Evolutionary conservation across 768 basidiomycete genomes (phyloP), one percentile per base, ranked within the genome.

Genomic region (Suillus decipiens): DNA sequence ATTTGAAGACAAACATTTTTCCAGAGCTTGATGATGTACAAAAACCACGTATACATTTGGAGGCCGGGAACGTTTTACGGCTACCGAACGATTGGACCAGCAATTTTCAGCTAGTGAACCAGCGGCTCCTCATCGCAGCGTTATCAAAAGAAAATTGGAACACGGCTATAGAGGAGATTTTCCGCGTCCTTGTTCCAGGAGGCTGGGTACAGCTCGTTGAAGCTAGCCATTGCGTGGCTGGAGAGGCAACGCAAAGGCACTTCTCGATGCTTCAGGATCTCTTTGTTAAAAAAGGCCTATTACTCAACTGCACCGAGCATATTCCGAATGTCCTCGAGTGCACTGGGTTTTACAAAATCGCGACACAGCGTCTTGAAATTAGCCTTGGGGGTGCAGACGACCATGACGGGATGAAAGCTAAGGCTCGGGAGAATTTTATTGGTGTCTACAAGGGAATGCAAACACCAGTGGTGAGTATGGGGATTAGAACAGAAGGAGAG

Each of bases 161-260:
- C 6, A 37, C 59, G 0, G 67, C 51, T 6, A 61, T 76, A 15
- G 31, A 59, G 3, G 77, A 75, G 39, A 71, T 77, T 9, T 70
- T 67, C 53, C 68, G 77, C 5, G 74, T 76, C 1, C 70, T 78
- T 41, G 62, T 15, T 1, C 76, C 76, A 0, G 76, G 77, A 2
- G 77, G 77, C 4, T 75, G 70, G 34, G 68, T 67, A 2, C 77
- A 78, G 47, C 64, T 78, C n/a, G 62, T 72, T 36, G 76, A 78
- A 54, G 54, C 41, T n/a, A 67, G 67, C 2, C 63, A 57, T 57
- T 57, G 55, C 17, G 14, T 28, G 19, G 37, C 37, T 39, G 55
- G 55, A 39, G 55, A 57, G 10, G 55, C 17, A 19, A 57, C 55
- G 24, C 55, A 19, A 39, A 39, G 14, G 12, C 55, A 57, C 24